phyloP scores from a whole-genome alignment of 306 rosid species.

The Abrus precatorius region DNA sequence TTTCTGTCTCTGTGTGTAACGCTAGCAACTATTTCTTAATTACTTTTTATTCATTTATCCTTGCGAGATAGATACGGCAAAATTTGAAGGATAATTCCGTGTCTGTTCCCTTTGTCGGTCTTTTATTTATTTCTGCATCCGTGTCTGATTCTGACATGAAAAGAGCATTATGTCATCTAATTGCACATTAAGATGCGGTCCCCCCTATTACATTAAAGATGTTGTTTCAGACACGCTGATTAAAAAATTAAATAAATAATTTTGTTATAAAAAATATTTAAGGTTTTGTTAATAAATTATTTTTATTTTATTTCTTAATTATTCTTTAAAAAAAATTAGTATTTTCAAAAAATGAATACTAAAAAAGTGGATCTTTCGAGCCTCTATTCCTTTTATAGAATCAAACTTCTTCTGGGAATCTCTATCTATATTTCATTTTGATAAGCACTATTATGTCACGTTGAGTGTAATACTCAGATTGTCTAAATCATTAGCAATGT shows the following conservation, averaged over 20 bases:
- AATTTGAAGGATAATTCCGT: constrained; percentile 19
- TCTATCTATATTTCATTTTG: constrained; percentile 18
- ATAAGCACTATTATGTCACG: neutral
- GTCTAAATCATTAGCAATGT: constrained; percentile 28
- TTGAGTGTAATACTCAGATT: constrained; percentile 12
- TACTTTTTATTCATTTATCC: constrained; percentile 22
- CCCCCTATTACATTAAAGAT: neutral
- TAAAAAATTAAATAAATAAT: no score
- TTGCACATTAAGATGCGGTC: constrained; percentile 12
- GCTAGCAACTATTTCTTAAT: neutral
- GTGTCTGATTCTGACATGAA: neutral
- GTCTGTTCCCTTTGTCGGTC: constrained; percentile 50
- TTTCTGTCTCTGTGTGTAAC: constrained; percentile 20
- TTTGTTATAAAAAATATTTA: no score
- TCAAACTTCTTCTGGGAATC: constrained; percentile 36
- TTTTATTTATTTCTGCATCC: constrained; percentile 34
- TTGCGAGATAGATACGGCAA: constrained; percentile 27
- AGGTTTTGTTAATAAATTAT: no score
- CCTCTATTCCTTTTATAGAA: neutral
- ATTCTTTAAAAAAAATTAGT: no score
- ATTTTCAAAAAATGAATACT: neutral
- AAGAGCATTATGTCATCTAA: neutral
- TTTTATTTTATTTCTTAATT: no score
- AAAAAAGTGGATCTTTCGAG: neutral
- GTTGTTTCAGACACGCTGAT: no score